A percentile compares a stretch with the other conserved stretches of the same genome.
phyloP scores from a whole-genome alignment of 208 protist genomes.

The Porcisia hertigi region DNA sequence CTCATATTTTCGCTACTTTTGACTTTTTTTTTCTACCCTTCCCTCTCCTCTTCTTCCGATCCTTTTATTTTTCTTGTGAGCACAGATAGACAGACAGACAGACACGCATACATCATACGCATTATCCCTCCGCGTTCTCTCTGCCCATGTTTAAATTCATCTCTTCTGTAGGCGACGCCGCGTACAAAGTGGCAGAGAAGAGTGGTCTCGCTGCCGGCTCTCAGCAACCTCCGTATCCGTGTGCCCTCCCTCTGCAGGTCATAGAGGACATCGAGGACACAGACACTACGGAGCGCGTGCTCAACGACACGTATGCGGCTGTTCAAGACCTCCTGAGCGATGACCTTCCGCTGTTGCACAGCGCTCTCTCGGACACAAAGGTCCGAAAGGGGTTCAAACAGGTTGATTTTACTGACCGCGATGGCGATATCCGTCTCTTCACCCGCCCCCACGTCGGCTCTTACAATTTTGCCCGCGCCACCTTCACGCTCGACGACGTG shows the following conservation, averaged over 20 bases:
- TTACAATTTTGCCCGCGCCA: constrained; percentile 82
- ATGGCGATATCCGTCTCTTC: constrained; percentile 75
- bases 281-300: constrained; percentile 40
- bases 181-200: constrained; percentile 77
- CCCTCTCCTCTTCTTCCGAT: constrained; percentile 9
- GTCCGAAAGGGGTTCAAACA: constrained; percentile 39
- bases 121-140: not conserved
- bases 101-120: not conserved
- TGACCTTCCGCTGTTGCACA: constrained; percentile 50
- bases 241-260: constrained; percentile 68
- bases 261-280: constrained; percentile 57
- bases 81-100: not conserved
- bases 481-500: constrained; percentile 58
- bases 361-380: constrained; percentile 32
- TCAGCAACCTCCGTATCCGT: constrained; percentile 85
- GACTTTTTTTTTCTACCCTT: not conserved
- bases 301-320: constrained; percentile 54
- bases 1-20: not conserved
- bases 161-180: constrained; percentile 61
- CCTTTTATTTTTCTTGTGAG: not conserved
- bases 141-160: constrained; percentile 71
- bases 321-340: constrained; percentile 67
- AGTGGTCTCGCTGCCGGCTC: constrained; percentile 71
- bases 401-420: constrained; percentile 74
- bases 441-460: constrained; percentile 70